Evolutionary conservation across 1,284 basidiomycete species (phyloP).

Genomic region (Sporisorium iseilematis-ciliati): DNA sequence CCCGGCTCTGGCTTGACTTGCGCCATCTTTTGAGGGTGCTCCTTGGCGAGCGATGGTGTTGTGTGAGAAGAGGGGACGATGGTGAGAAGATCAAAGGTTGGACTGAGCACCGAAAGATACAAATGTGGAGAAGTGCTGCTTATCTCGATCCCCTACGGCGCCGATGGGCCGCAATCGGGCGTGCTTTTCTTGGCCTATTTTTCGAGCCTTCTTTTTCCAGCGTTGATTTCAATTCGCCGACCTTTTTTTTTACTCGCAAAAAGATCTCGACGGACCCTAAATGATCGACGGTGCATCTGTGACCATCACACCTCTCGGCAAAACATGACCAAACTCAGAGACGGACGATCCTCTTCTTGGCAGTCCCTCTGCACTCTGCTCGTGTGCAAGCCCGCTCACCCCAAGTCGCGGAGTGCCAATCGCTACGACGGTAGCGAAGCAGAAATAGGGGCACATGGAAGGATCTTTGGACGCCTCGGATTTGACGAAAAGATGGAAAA

Average conservation of each 20-base stretch:
- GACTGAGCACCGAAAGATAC: slow-evolving; percentile 4
- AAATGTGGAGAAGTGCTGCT: slow-evolving; percentile 10
- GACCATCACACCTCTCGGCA: neutral
- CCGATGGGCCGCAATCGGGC: neutral
- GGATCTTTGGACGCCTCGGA: too few relatives aligned
- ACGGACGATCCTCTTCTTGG: neutral
- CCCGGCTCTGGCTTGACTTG: slow-evolving; percentile 3
- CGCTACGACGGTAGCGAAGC: too few relatives aligned
- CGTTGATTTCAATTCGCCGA: neutral
- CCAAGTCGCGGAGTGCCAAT: neutral
- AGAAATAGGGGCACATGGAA: too few relatives aligned
- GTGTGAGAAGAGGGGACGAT: neutral
- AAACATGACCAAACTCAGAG: neutral
- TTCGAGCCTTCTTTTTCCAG: slow-evolving; percentile 2
- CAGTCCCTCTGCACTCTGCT: neutral
- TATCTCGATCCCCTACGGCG: neutral
- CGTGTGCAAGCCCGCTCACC: neutral
- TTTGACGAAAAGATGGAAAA: too few relatives aligned
- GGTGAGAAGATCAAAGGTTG: neutral
- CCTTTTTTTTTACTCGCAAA: neutral
- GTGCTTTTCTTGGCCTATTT: neutral
- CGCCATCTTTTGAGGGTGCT: slow-evolving; percentile 8
- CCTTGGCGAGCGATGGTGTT: neutral
- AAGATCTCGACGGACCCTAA: slow-evolving; percentile 1
- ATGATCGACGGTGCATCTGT: slow-evolving; percentile 29